Evolutionary conservation across 495 filamentous ascomycete species (phyloP).

Genomic region (Penicilliopsis zonata): DNA sequence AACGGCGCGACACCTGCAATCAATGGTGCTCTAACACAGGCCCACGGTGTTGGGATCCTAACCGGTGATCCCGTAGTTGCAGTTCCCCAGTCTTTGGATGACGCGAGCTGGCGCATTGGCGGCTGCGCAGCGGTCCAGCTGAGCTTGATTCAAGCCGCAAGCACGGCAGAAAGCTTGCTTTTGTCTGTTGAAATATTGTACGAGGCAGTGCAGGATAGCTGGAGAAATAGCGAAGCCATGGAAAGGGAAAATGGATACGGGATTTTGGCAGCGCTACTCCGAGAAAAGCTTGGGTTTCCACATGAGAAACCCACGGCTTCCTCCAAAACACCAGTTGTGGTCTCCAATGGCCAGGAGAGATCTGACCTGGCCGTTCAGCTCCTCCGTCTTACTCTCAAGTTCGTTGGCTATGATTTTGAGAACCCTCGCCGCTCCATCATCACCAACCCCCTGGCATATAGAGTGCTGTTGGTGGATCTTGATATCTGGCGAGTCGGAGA

Average conservation of each 20-base stretch:
- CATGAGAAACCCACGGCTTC: slow-evolving; percentile 12
- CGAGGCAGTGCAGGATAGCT: slow-evolving; percentile 71
- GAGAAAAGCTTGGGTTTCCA: slow-evolving; percentile 55
- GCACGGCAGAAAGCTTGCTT: slow-evolving; percentile 53
- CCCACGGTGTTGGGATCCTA: slow-evolving; percentile 68
- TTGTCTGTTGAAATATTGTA: slow-evolving; percentile 75
- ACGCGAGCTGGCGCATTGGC: slow-evolving; percentile 83
- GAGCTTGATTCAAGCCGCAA: slow-evolving; percentile 68
- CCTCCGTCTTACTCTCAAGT: slow-evolving; percentile 64
- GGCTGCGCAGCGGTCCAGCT: slow-evolving; percentile 77
- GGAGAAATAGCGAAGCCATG: slow-evolving; percentile 98
- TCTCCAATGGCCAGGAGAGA: slow-evolving; percentile 32
- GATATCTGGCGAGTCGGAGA: slow-evolving; percentile 82
- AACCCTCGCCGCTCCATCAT: slow-evolving; percentile 78
- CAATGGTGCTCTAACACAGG: slow-evolving; percentile 70
- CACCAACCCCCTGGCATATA: slow-evolving; percentile 87
- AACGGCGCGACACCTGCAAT: slow-evolving; percentile 82
- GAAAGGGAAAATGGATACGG: slow-evolving; percentile 90
- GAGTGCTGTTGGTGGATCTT: slow-evolving; percentile 80
- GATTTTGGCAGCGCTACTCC: slow-evolving; percentile 65
- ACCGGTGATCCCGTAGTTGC: slow-evolving; percentile 76
- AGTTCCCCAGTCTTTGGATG: slow-evolving; percentile 72
- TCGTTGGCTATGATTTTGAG: slow-evolving; percentile 73
- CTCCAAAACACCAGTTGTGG: slow-evolving; percentile 23
- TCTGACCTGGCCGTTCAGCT: slow-evolving; percentile 57